A percentile compares a stretch with the other conserved stretches of the same genome.
These are phyloP conservation scores for Fusarium azukiicola DNA, from an alignment of 2,329 filamentous ascomycete genomes.

Conservation along the genomic window DNA sequence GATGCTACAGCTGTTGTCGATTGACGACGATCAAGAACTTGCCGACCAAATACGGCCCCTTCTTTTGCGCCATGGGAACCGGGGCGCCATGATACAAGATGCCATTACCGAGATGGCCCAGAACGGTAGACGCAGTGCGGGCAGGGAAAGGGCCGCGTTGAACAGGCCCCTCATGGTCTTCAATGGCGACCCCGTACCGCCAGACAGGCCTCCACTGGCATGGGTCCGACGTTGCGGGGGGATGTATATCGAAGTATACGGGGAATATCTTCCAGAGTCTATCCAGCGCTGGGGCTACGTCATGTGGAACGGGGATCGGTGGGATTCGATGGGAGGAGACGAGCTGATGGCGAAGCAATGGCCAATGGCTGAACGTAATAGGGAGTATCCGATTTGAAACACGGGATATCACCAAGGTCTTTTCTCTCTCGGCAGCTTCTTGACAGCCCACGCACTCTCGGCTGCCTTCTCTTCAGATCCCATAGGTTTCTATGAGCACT, in stretches of 20 bases:
- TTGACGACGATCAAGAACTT: not conserved
- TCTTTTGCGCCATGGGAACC: not conserved
- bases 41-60: not conserved
- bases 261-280: slow-evolving; percentile 3
- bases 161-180: not conserved
- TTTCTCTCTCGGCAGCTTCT: too few relatives aligned
- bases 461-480: too few relatives aligned
- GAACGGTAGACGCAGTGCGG: not conserved
- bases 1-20: not conserved
- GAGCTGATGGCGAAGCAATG: not conserved
- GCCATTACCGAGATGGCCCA: not conserved
- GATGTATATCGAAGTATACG: slow-evolving; percentile 1
- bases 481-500: too few relatives aligned
- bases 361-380: not conserved
- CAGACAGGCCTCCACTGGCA: not conserved
- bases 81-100: not conserved
- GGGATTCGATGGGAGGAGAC: not conserved
- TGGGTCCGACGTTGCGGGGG: not conserved
- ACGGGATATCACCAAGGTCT: too few relatives aligned
- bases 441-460: too few relatives aligned
- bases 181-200: not conserved
- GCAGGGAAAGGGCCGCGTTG: not conserved
- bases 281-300: not conserved
- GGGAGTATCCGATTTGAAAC: too few relatives aligned
- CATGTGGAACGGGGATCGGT: slow-evolving; percentile 6